phyloP scores from a whole-genome alignment of 805 yeast species.

The Debaryomyces prosopidis region DNA sequence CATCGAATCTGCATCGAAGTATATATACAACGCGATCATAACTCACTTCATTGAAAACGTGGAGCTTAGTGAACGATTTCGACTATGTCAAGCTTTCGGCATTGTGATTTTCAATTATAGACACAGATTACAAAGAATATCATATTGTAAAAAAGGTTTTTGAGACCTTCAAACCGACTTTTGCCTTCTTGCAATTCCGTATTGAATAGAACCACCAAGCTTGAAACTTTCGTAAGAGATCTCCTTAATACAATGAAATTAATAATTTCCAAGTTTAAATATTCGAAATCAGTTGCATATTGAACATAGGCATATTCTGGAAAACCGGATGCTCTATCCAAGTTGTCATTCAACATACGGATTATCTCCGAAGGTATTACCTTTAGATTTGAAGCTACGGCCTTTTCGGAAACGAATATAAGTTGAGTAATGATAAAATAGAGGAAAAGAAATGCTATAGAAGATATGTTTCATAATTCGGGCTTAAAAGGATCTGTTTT shows the following conservation, averaged over 20 bases:
- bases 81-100: constrained; percentile 41
- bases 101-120: constrained; percentile 9
- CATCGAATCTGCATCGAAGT: constrained; percentile 59
- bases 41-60: constrained; percentile 48
- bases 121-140: constrained; percentile 26
- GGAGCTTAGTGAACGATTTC: constrained; percentile 55
- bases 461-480: too few species aligned
- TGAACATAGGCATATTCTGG: constrained; percentile 54
- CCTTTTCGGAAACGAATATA: constrained; percentile 12
- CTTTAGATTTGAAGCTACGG: constrained; percentile 16
- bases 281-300: constrained; percentile 55
- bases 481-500: too few species aligned
- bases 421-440: constrained; percentile 22
- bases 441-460: too few species aligned
- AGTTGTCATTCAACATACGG: constrained; percentile 11
- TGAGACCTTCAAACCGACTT: neutral
- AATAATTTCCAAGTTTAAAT: constrained; percentile 53
- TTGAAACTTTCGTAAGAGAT: constrained; percentile 38
- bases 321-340: constrained; percentile 1
- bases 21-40: constrained; percentile 55
- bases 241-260: constrained; percentile 39
- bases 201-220: constrained; percentile 46
- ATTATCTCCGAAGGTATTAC: constrained; percentile 25
- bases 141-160: constrained; percentile 2
- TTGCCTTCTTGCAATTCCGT: constrained; percentile 13